These are phyloP conservation scores for Vanrija pseudolonga DNA, from an alignment of 1,284 basidiomycete species.

Conservation along the genomic window DNA sequence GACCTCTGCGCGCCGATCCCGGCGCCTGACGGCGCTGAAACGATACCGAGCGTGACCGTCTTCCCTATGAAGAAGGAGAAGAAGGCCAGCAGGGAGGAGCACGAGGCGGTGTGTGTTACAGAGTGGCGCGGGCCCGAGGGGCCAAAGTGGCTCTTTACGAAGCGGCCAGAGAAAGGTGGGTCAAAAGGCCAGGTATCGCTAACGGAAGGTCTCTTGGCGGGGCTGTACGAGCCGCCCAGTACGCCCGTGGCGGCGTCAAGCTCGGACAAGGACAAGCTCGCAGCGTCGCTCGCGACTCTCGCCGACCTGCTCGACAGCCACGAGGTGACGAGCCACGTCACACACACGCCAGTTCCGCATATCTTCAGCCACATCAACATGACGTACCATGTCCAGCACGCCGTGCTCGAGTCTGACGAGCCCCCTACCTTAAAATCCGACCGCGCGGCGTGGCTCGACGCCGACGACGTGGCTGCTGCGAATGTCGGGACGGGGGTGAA, in stretches of 20 bases:
- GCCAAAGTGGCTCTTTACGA: slow-evolving; percentile 64
- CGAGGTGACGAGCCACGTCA: background rate
- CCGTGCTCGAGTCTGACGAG: slow-evolving; percentile 15
- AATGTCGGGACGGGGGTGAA: slow-evolving; percentile 50
- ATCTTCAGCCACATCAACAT: slow-evolving; percentile 88
- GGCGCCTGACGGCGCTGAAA: slow-evolving; percentile 9
- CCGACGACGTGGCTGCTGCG: slow-evolving; percentile 26
- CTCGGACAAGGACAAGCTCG: slow-evolving; percentile 5
- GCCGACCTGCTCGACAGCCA: background rate
- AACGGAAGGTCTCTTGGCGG: slow-evolving; percentile 73
- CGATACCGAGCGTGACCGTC: slow-evolving; percentile 55
- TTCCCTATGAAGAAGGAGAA: slow-evolving; percentile 85
- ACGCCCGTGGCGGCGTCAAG: slow-evolving; percentile 16
- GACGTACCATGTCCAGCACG: slow-evolving; percentile 66
- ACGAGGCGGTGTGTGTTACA: slow-evolving; percentile 77
- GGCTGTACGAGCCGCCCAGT: slow-evolving; percentile 57
- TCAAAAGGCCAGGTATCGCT: slow-evolving; percentile 10
- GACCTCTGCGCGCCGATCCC: slow-evolving; percentile 66
- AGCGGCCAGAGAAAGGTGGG: slow-evolving; percentile 76
- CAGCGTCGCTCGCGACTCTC: slow-evolving; percentile 1
- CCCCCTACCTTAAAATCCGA: background rate
- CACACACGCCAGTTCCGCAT: slow-evolving; percentile 56
- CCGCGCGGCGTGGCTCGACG: slow-evolving; percentile 29
- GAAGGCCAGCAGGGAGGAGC: slow-evolving; percentile 78
- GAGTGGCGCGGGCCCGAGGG: slow-evolving; percentile 60